Evolutionary conservation across 495 filamentous ascomycete species (phyloP).

Genomic region (Coniosporium apollinis): DNA sequence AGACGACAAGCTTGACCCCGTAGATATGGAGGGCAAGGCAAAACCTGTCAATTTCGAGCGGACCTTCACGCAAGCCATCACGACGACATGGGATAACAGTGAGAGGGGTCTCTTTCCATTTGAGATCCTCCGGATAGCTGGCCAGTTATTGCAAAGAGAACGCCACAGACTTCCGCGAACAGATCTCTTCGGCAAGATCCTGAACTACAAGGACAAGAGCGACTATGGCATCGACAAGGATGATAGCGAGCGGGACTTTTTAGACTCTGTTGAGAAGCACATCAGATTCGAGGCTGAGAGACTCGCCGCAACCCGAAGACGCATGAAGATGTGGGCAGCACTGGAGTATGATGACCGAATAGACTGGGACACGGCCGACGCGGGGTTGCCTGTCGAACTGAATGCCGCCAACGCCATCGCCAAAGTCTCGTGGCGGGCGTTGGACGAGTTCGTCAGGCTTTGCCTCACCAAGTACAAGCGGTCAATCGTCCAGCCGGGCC

Average conservation of each 20-base stretch:
- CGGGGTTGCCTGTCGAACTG: conserved; percentile 7
- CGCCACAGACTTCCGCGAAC: conserved; percentile 45
- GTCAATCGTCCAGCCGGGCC: conserved; percentile 80
- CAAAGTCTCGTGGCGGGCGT: conserved; percentile 59
- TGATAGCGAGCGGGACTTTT: conserved; percentile 69
- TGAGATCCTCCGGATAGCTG: conserved; percentile 53
- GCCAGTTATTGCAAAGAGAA: conserved; percentile 45
- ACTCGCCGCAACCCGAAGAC: conserved; percentile 24
- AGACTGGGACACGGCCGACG: not conserved
- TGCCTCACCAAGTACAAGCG: conserved; percentile 82
- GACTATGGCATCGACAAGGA: conserved; percentile 62
- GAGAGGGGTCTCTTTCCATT: conserved; percentile 51
- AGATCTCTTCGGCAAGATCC: conserved; percentile 7
- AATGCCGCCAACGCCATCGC: conserved; percentile 44
- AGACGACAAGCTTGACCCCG: conserved; percentile 84
- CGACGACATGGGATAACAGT: conserved; percentile 55
- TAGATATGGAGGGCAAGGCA: conserved; percentile 92
- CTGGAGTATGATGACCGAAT: not conserved
- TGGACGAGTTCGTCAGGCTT: conserved; percentile 57
- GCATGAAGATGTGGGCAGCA: not conserved
- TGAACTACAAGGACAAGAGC: conserved; percentile 47
- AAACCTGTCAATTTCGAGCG: conserved; percentile 86
- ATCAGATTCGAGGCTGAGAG: conserved; percentile 39
- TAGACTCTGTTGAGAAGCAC: conserved; percentile 57
- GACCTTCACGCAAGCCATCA: conserved; percentile 74